Percentiles rank a stretch among this genome's conserved stretches.
Evolutionary conservation across 192 early-diverging fungal species (phyloP).

Genomic region (Linnemannia schmuckeri): DNA sequence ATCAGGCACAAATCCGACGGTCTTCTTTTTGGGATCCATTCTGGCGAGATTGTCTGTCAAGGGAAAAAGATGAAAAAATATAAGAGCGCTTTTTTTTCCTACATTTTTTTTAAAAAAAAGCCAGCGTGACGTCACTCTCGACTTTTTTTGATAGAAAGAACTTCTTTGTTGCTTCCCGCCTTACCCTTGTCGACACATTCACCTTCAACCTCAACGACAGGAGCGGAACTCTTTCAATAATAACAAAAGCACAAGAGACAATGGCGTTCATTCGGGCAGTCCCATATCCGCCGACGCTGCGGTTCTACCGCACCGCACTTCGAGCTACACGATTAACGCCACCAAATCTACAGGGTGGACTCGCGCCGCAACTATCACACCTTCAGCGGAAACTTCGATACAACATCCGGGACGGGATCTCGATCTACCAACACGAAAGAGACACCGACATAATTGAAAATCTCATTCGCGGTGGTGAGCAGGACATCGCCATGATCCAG

Average conservation of each 20-base stretch:
- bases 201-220: too few relatives aligned
- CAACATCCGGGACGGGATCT: constrained; percentile 49
- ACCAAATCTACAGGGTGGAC: neutral
- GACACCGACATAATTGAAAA: constrained; percentile 10
- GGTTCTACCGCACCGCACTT: constrained; percentile 40
- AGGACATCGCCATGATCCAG: constrained; percentile 42
- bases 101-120: constrained; percentile 6
- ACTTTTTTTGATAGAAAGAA: neutral
- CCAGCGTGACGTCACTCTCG: constrained; percentile 9
- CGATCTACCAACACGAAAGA: constrained; percentile 32
- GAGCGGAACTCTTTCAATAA: neutral
- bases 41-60: neutral
- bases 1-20: constrained; percentile 52
- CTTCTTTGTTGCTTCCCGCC: too few relatives aligned
- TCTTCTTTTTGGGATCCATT: constrained; percentile 59
- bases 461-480: constrained; percentile 23
- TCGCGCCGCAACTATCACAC: constrained; percentile 24
- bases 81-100: neutral
- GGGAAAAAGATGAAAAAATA: neutral
- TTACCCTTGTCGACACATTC: too few relatives aligned
- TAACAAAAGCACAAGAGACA: neutral
- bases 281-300: constrained; percentile 36
- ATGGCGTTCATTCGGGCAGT: constrained; percentile 2
- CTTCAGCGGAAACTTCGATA: constrained; percentile 34
- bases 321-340: constrained; percentile 7